Percentiles rank a stretch among this genome's conserved stretches.
phyloP scores from a whole-genome alignment of 164 flowering plant species.

The Magnolia sinica region DNA sequence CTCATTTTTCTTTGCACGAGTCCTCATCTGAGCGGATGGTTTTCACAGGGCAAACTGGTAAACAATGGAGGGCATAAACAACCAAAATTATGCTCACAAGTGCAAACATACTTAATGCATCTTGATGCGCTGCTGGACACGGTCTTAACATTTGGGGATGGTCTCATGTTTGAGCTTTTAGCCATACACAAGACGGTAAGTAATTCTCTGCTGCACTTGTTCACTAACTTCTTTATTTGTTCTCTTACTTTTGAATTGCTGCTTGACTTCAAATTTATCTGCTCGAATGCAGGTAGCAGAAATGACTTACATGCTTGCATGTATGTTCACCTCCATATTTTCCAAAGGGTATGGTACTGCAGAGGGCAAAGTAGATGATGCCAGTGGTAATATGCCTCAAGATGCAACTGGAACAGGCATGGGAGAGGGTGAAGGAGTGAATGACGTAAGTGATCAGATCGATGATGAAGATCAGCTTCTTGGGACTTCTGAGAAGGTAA shows the following conservation, averaged over 20 bases:
- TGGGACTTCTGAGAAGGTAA: constrained; percentile 67
- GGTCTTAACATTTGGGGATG: constrained; percentile 44
- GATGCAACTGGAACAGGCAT: constrained; percentile 86
- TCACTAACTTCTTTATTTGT: background rate
- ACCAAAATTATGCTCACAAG: constrained; percentile 18
- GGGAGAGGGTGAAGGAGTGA: constrained; percentile 88
- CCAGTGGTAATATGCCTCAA: constrained; percentile 32
- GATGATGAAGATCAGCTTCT: constrained; percentile 87
- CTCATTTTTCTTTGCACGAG: background rate
- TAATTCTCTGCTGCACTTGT: constrained; percentile 3
- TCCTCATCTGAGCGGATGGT: constrained; percentile 8
- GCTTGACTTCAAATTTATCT: background rate
- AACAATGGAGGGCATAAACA: constrained; percentile 21
- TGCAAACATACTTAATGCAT: constrained; percentile 31
- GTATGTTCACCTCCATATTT: constrained; percentile 53
- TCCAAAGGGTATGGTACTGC: constrained; percentile 68
- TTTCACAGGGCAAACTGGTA: constrained; percentile 47
- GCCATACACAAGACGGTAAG: constrained; percentile 61
- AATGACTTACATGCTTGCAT: constrained; percentile 63
- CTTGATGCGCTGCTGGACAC: constrained; percentile 37
- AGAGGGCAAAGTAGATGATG: constrained; percentile 48
- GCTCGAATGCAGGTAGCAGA: constrained; percentile 51
- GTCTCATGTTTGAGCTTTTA: constrained; percentile 61
- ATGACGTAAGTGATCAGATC: constrained; percentile 92
- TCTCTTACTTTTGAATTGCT: background rate